phyloP scores from a whole-genome alignment of 352 stramenopile genomes.

The Globisporangium camurandrum region DNA sequence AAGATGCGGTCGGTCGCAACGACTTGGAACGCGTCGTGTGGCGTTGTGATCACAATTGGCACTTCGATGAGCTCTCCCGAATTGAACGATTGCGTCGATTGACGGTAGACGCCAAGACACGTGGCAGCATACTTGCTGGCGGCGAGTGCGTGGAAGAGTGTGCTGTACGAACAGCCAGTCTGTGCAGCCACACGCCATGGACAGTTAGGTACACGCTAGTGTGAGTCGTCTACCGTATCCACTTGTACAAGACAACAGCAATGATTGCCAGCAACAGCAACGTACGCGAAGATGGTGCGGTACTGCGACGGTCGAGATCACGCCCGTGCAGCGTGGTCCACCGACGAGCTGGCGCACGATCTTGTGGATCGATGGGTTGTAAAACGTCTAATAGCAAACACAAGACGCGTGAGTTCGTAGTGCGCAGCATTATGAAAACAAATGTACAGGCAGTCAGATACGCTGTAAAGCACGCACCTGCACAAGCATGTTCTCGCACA shows the following conservation, averaged over 20 bases:
- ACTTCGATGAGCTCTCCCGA: conserved; percentile 36
- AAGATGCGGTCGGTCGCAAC: conserved; percentile 47
- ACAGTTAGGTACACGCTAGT: too few relatives aligned
- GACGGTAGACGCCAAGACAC: conserved; percentile 65
- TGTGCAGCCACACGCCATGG: too few relatives aligned
- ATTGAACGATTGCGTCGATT: conserved; percentile 44
- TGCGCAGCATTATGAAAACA: not conserved
- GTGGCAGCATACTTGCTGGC: conserved; percentile 54
- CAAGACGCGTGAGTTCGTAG: not conserved
- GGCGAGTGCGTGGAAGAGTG: conserved; percentile 58
- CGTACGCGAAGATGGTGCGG: conserved; percentile 35
- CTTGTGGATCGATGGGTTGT: conserved; percentile 81
- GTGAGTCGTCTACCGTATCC: conserved; percentile 1
- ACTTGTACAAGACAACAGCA: not conserved
- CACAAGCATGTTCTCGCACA: conserved; percentile 84
- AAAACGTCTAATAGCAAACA: conserved; percentile 43
- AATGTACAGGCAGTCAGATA: not conserved
- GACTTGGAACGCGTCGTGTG: conserved; percentile 42
- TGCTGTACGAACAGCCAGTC: conserved; percentile 38
- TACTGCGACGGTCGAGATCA: conserved; percentile 57
- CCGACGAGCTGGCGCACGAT: conserved; percentile 77
- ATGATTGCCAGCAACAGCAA: not conserved
- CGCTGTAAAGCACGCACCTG: conserved; percentile 24
- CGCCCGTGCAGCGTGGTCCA: conserved; percentile 60
- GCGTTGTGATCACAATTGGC: conserved; percentile 72